Base-by-base conservation (phyloP, 2,329 filamentous ascomycete genomes). In the Westerdykella sp. region DNA sequence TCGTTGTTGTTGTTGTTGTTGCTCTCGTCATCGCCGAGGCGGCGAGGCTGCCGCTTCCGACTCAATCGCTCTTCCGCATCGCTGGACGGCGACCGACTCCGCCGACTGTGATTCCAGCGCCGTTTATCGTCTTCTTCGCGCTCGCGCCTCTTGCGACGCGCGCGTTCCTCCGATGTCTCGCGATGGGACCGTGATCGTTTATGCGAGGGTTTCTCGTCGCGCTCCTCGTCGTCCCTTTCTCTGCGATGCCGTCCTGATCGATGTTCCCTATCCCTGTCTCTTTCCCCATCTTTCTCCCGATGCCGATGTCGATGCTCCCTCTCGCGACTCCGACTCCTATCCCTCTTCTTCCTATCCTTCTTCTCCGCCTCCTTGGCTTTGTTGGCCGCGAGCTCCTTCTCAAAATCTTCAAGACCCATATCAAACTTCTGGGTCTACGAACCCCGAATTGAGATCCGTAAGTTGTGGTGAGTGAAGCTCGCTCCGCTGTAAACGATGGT, bases 361-460 rank as follows among this genome's bases (percentile, higher is more conserved):
- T 28, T 12, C 11, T 10, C 11, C 9, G 25, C 25, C 35, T 79
- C 74, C 42, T 77, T 73, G 37, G 71, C 70, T 59, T 81, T 84
- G 51, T 79, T 81, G 36, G 81, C 77, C 1, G 83, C 84, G 11
- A 94, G 74, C 21, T 81, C 73, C 62, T 83, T 86, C 65, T 94
- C 88, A 46, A 94, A 94, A 45, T 90, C 86, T 53, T 81, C 79
- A 45, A 83, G 62, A 5, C 75, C 74, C 79, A 81, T 82, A 22
- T 40, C 67, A 30, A 22, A 25, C 25, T 39, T 13, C 10, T 18
- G 14, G 36, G 23, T 9, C n/a, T 3, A 16, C 11, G 13, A 35
- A 6, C 13, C 10, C 7, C 32, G n/a, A 35, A 35, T 6, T 13
- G 32, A 14, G n/a, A 15, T 14, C 7, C 32, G 7, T 14, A 6